phyloP scores from a whole-genome alignment of 345 rosid genomes.

The Dimocarpus longan region DNA sequence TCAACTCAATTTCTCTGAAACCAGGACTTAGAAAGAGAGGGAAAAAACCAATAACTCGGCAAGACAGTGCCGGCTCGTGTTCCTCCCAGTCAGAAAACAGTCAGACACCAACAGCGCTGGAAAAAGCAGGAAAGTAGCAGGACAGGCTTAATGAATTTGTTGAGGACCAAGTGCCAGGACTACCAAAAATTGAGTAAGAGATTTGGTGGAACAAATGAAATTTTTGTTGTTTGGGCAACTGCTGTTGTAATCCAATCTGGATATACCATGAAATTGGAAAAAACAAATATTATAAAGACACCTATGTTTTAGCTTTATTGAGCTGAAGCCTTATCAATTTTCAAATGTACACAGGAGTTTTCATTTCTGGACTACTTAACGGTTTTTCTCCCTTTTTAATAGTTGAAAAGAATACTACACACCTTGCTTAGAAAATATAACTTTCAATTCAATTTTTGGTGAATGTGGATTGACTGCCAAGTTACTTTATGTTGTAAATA shows the following conservation, averaged over 20 bases:
- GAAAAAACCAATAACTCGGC: constrained; percentile 25
- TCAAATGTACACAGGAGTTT: neutral
- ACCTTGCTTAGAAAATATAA: neutral
- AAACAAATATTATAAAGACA: neutral
- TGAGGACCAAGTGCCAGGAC: constrained; percentile 20
- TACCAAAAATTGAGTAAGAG: neutral
- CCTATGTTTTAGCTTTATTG: neutral
- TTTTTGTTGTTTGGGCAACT: neutral
- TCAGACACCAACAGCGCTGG: neutral
- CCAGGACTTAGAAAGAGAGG: constrained; percentile 34
- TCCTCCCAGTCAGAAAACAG: constrained; percentile 16
- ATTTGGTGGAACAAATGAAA: neutral
- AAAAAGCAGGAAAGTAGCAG: constrained; percentile 5
- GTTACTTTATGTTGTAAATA: neutral
- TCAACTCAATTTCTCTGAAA: constrained; percentile 40
- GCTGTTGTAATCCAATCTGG: neutral
- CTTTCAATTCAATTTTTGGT: neutral
- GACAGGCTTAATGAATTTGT: neutral
- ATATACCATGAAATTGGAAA: neutral
- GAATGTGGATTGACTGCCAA: neutral
- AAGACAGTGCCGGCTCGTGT: constrained; percentile 1
- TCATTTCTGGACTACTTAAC: neutral
- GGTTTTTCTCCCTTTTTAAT: neutral
- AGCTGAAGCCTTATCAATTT: neutral
- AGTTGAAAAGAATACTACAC: neutral